Base-by-base conservation (phyloP, 2,329 filamentous ascomycete genomes). In the Endothia cerciana region DNA sequence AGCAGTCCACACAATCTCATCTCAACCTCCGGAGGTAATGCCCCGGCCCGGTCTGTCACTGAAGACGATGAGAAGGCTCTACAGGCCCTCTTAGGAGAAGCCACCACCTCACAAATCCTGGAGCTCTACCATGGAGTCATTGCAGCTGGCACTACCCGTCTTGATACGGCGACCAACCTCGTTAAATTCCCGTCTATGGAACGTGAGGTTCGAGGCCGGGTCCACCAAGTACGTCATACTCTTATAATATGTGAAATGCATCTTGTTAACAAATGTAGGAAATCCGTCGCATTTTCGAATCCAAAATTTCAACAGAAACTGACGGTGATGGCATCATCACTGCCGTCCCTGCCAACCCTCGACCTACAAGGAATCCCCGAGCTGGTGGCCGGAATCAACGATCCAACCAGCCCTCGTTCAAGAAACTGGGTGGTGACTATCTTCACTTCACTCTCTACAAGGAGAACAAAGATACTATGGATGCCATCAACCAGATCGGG, bases 401-500 rank as follows among this genome's bases (percentile, higher is more conserved):
- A 8, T 63, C 60, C 36, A 63, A 60, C 13, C 64, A 66, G 36
- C 64, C 64, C 10, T 68, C 66, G 2, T 68, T 68, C 22, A 63
- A 68, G 43, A 62, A 69, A 70, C 72, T 65, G 68, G 76, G 84
- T n/a, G 92, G 91, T 22, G 90, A 93, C 59, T 95, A 92, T 76
- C 81, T 97, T 17, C 93, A 97, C 76, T 97, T 97, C 76, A 94
- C 92, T 0, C 83, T 97, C 61, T 96, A 94, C 85, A 97, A 97
- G 79, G 94, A 97, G 79, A 97, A 97, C 79, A 94, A 94, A 74
- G 94, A 97, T 75, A 97, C 94, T 1, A 96, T 97, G 91, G 94
- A 97, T 72, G 90, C 92, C 0, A 83, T 96, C 62, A 89, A 87
- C 62, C 92, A 91, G 73, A 85, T 97, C 49, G 87, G 89, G 0